Percentiles rank a stretch among this genome's conserved stretches.
phyloP scores from a whole-genome alignment of 1,139 yeast genomes.

The Candida dubliniensis region DNA sequence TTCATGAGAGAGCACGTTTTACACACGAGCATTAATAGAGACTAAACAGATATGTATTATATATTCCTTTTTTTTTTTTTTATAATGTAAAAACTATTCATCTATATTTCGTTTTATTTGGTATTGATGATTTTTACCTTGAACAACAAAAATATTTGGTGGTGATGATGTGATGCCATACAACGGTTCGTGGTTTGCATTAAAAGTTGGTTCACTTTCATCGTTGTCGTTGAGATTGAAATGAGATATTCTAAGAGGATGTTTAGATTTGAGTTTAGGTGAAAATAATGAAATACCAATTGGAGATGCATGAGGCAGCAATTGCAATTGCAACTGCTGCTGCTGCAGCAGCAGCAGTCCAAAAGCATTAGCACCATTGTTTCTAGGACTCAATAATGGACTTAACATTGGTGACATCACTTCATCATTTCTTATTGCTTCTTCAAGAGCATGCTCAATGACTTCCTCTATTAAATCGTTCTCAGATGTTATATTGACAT shows the following conservation, averaged over 20 bases:
- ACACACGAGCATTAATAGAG: constrained; percentile 40
- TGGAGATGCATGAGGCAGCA: constrained; percentile 4
- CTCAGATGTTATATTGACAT: constrained; percentile 43
- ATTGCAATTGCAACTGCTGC: too few relatives aligned
- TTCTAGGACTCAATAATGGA: constrained; percentile 32
- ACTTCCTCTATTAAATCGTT: constrained; percentile 48
- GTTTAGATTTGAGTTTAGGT: constrained; percentile 5
- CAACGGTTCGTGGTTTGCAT: constrained; percentile 24
- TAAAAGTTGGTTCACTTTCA: constrained; percentile 16
- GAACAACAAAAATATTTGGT: constrained; percentile 27
- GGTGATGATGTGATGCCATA: constrained; percentile 18
- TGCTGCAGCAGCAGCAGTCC: constrained; percentile 1
- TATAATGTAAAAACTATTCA: not conserved
- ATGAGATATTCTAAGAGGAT: constrained; percentile 7
- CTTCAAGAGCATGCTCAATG: constrained; percentile 50
- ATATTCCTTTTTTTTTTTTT: too few relatives aligned
- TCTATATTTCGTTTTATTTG: constrained; percentile 23
- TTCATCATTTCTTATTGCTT: constrained; percentile 48
- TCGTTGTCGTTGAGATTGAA: constrained; percentile 20
- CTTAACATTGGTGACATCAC: constrained; percentile 47
- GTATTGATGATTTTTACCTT: constrained; percentile 45
- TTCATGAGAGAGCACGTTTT: constrained; percentile 48
- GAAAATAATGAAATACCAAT: constrained; percentile 3
- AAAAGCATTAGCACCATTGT: constrained; percentile 5
- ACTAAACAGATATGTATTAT: constrained; percentile 17